Evolutionary conservation across 805 yeast species (phyloP).

Genomic region (Soucietia sequanensis): DNA sequence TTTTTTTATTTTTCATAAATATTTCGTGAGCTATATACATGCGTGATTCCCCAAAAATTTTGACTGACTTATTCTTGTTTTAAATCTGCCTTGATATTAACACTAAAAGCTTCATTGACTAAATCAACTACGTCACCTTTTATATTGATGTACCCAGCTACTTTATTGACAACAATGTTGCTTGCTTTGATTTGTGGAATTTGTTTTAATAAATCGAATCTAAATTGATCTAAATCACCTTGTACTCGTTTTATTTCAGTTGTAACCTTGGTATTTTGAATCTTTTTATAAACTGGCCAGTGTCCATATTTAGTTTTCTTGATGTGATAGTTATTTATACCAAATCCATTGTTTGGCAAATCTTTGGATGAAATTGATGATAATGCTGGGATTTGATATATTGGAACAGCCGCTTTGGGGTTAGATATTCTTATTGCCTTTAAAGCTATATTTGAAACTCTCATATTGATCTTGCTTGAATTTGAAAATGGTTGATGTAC

Average conservation of each 20-base stretch:
- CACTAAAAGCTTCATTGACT: conserved; percentile 25
- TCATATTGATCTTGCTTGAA: too few species aligned
- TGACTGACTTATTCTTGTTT: too few species aligned
- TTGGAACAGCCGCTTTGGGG: conserved; percentile 12
- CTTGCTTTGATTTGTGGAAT: conserved; percentile 49
- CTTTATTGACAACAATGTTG: conserved; percentile 27
- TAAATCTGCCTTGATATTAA: too few species aligned
- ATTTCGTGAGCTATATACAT: too few species aligned
- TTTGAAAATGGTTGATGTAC: too few species aligned
- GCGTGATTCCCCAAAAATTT: too few species aligned
- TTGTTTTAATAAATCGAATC: conserved; percentile 57
- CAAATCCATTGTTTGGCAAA: conserved; percentile 34
- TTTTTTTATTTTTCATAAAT: too few species aligned
- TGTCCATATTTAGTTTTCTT: conserved; percentile 60
- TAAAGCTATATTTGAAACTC: conserved; percentile 17
- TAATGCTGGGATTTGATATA: conserved; percentile 30
- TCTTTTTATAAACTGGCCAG: conserved; percentile 78
- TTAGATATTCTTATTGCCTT: conserved; percentile 22
- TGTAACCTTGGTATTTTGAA: conserved; percentile 59
- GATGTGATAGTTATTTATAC: conserved; percentile 38
- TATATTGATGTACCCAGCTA: conserved; percentile 36
- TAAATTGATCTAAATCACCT: conserved; percentile 67
- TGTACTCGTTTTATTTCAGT: conserved; percentile 72
- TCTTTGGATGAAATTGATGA: conserved; percentile 20
- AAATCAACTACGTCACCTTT: conserved; percentile 38